Evolutionary conservation across 306 rosid genomes (phyloP).

Genomic region (Spatholobus suberectus): DNA sequence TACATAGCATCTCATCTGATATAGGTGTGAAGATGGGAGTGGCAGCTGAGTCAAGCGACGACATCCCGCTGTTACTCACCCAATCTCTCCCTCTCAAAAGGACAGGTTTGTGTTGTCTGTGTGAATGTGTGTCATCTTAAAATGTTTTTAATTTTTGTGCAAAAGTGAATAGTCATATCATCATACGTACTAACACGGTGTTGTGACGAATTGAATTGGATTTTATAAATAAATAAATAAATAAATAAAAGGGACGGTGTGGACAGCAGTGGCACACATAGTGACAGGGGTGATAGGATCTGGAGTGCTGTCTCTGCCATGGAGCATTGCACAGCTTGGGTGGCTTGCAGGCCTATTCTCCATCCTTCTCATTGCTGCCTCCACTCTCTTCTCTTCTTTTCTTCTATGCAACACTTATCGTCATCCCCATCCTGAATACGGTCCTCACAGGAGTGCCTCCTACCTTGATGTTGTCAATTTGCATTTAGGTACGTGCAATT

Average conservation of each 20-base stretch:
- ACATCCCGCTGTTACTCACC: constrained; percentile 25
- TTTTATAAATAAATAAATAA: neutral
- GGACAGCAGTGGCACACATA: constrained; percentile 66
- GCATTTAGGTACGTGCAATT: constrained; percentile 41
- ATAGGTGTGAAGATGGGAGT: neutral
- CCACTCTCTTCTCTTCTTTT: constrained; percentile 53
- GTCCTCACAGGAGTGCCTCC: constrained; percentile 51
- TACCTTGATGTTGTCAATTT: constrained; percentile 51
- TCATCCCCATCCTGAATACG: constrained; percentile 52
- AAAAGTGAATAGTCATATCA: neutral
- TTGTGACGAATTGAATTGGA: neutral
- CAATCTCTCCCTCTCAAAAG: constrained; percentile 28
- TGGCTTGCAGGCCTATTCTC: constrained; percentile 63
- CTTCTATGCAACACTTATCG: constrained; percentile 58
- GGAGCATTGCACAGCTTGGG: constrained; percentile 66
- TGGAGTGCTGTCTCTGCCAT: constrained; percentile 58
- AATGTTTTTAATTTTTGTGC: neutral
- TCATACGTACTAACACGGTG: neutral
- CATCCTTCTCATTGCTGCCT: constrained; percentile 47
- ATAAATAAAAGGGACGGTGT: constrained; percentile 54
- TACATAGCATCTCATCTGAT: neutral
- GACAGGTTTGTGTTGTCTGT: constrained; percentile 34
- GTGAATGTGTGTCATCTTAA: no score
- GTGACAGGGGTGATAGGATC: constrained; percentile 72
- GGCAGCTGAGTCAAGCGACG: neutral